Evolutionary conservation across 441 rosid species (phyloP).

Genomic region (Corymbia calophylla): DNA sequence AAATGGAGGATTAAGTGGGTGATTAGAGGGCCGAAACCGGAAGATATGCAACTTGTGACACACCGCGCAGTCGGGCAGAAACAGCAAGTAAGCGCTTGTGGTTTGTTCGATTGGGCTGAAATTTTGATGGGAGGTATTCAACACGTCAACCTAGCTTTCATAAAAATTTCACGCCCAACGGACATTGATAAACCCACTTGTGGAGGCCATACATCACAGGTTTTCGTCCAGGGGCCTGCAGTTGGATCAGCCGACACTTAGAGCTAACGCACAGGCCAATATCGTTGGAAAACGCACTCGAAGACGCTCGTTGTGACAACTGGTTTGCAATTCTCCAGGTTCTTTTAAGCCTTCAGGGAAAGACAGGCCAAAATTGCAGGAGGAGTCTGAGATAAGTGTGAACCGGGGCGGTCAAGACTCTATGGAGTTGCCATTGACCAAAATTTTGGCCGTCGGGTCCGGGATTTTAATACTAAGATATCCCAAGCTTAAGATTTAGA

Average conservation of each 20-base stretch:
- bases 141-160: not conserved
- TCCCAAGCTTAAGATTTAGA: not conserved
- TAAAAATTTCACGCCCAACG: not conserved
- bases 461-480: rapidly evolving
- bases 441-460: not conserved
- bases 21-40: not conserved
- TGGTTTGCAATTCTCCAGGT: rapidly evolving
- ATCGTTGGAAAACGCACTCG: not conserved
- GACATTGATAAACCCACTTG: not conserved
- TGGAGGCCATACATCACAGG: not conserved
- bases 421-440: not conserved
- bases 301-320: rapidly evolving
- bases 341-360: not conserved
- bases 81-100: rapidly evolving
- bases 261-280: not conserved
- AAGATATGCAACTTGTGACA: not conserved
- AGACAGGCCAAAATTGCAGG: rapidly evolving
- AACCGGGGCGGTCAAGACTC: rapidly evolving
- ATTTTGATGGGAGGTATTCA: not conserved
- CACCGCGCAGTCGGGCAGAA: rapidly evolving
- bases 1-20: not conserved
- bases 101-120: not conserved
- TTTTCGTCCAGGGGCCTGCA: rapidly evolving
- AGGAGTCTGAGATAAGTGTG: not conserved
- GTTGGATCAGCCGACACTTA: not conserved